These are phyloP conservation scores for Pascua guehoae DNA, from an alignment of 1,284 basidiomycete species.

Conservation along the genomic window DNA sequence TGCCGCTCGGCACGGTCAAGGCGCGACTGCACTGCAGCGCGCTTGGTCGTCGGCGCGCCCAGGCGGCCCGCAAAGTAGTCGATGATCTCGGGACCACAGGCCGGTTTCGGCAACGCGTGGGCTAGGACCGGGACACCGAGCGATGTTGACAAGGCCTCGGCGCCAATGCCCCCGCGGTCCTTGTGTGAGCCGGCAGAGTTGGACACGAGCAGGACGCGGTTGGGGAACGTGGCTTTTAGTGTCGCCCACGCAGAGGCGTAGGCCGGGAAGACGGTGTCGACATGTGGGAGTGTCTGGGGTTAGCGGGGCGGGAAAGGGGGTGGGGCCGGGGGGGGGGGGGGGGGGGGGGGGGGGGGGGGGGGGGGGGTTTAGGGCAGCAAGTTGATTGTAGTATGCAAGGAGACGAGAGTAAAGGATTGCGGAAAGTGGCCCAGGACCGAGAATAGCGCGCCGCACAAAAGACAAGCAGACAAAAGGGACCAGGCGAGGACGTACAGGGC, in stretches of 20 bases:
- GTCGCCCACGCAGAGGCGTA: conserved; percentile 75
- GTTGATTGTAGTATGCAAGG: too few species aligned
- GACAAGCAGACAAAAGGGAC: too few species aligned
- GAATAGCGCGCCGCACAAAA: too few species aligned
- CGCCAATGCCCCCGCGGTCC: conserved; percentile 76
- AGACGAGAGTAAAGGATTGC: too few species aligned
- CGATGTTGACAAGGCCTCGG: conserved; percentile 75
- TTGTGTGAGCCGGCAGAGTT: conserved; percentile 83
- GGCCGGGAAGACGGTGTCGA: conserved; percentile 68
- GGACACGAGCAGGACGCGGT: conserved; percentile 83
- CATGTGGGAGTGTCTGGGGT: conserved; percentile 68
- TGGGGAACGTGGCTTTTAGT: conserved; percentile 69
- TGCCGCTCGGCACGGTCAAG: conserved; percentile 8
- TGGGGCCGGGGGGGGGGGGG: too few species aligned
- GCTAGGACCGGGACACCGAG: conserved; percentile 77
- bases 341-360: too few species aligned
- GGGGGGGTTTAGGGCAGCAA: too few species aligned
- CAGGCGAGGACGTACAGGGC: too few species aligned
- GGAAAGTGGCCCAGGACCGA: too few species aligned
- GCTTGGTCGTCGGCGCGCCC: conserved; percentile 16
- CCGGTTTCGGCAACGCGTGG: conserved; percentile 73
- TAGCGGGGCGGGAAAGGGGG: conserved; percentile 3
- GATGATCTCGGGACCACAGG: conserved; percentile 66
- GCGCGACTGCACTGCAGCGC: neutral
- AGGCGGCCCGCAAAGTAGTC: conserved; percentile 55